Conservation (phyloP, 768 basidiomycete genomes). For the Cyclocybe cylindracea region DNA sequence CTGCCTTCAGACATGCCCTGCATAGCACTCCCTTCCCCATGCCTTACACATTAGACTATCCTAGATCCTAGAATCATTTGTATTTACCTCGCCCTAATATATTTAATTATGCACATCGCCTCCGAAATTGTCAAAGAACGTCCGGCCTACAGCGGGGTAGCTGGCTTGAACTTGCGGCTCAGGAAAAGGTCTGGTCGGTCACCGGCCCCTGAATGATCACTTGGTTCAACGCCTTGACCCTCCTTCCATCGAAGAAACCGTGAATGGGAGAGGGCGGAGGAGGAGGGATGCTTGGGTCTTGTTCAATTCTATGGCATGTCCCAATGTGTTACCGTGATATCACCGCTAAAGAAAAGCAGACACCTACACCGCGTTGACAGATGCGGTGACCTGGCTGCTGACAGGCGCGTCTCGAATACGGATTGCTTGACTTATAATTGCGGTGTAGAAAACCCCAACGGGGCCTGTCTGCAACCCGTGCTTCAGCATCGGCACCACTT, state of each 20-base stretch:
- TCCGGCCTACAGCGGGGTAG: no score
- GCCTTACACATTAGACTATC: no score
- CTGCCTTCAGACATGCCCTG: no score
- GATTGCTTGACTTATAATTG: constrained; percentile 31
- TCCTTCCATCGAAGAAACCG: constrained; percentile 18
- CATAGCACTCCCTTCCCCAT: no score
- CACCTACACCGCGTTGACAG: constrained; percentile 40
- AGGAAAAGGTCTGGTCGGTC: no score
- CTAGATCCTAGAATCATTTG: no score
- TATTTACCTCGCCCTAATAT: no score
- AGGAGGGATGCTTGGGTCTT: constrained; percentile 17
- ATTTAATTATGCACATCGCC: no score
- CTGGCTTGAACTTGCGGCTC: no score
- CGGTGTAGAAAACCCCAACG: constrained; percentile 38
- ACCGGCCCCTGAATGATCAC: constrained; percentile 11
- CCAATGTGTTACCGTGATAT: neutral
- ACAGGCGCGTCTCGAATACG: constrained; percentile 33
- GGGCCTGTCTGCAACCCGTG: constrained; percentile 16
- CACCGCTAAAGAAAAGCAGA: neutral
- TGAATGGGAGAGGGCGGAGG: constrained; percentile 15
- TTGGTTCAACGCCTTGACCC: constrained; percentile 18
- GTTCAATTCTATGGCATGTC: constrained; percentile 12
- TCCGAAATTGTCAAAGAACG: no score
- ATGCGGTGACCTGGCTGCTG: constrained; percentile 30
- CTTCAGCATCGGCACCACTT: no score